Conservation (phyloP, 23 red algal species). For the Gracilaria vermiculophylla region DNA sequence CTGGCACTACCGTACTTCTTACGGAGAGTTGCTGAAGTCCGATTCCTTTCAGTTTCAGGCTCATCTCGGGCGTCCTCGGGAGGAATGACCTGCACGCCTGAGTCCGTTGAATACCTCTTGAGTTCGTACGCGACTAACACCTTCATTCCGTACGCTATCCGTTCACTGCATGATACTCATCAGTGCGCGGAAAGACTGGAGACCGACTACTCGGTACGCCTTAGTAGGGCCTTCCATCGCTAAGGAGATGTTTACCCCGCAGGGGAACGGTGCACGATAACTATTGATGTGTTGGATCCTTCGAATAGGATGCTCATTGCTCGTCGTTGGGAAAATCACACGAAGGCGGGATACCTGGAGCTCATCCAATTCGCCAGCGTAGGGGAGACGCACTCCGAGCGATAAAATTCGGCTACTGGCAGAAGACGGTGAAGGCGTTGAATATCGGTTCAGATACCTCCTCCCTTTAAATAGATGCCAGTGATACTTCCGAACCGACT, state of each 20-base stretch:
- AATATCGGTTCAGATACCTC: too few species aligned
- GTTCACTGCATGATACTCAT: background rate
- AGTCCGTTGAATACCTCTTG: background rate
- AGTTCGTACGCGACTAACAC: background rate
- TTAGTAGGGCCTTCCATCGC: background rate
- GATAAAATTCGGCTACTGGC: too few species aligned
- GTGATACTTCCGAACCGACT: too few species aligned
- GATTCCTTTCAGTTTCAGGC: background rate
- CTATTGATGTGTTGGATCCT: background rate
- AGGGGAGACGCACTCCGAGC: too few species aligned
- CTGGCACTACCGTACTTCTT: background rate
- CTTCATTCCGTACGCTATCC: background rate
- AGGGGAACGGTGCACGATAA: background rate
- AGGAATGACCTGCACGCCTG: background rate
- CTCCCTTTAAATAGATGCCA: too few species aligned
- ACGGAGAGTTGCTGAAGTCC: background rate
- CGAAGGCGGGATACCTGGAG: background rate
- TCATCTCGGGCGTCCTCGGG: background rate
- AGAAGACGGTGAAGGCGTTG: too few species aligned
- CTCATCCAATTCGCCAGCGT: too few species aligned
- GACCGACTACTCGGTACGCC: too few species aligned
- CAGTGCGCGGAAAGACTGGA: background rate
- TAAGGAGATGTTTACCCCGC: background rate
- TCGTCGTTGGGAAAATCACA: background rate
- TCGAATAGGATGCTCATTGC: background rate